Evolutionary conservation across 768 basidiomycete genomes (phyloP).

Genomic region (Daedalea quercina): DNA sequence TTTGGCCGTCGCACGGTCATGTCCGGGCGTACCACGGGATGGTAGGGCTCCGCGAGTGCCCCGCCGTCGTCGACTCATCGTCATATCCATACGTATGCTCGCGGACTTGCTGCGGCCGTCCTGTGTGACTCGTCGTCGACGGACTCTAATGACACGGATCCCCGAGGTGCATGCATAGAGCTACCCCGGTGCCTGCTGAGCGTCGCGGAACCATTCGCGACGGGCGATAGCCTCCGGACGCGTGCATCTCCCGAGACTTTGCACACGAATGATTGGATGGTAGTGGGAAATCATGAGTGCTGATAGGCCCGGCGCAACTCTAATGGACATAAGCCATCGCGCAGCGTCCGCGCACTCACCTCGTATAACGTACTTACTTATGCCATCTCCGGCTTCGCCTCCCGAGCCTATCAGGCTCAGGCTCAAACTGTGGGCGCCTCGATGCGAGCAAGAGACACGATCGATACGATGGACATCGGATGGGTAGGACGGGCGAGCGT

Average conservation of each 20-base stretch:
- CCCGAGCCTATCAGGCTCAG: not conserved
- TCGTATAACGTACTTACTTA: no score
- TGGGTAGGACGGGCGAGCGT: no score
- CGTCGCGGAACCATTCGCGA: not conserved
- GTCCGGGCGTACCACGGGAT: not conserved
- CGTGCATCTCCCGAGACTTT: not conserved
- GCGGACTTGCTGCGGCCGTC: not conserved
- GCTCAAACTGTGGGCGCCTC: not conserved
- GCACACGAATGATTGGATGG: not conserved
- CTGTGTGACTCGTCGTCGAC: not conserved
- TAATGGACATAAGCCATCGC: no score
- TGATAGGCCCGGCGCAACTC: no score
- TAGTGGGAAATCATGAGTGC: no score
- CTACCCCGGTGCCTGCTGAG: not conserved
- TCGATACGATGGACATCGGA: not conserved
- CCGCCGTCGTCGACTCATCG: not conserved
- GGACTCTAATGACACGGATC: not conserved
- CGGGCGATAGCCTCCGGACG: not conserved
- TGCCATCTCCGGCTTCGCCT: no score
- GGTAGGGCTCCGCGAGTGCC: no score
- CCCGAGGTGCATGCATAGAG: not conserved
- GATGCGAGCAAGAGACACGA: not conserved
- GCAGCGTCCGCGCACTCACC: no score
- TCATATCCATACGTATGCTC: not conserved
- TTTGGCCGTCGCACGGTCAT: not conserved